Evolutionary conservation across 139 green algal species (phyloP), one percentile per base, ranked within the genome.

Genomic region (Axilococcus clingmanii): DNA sequence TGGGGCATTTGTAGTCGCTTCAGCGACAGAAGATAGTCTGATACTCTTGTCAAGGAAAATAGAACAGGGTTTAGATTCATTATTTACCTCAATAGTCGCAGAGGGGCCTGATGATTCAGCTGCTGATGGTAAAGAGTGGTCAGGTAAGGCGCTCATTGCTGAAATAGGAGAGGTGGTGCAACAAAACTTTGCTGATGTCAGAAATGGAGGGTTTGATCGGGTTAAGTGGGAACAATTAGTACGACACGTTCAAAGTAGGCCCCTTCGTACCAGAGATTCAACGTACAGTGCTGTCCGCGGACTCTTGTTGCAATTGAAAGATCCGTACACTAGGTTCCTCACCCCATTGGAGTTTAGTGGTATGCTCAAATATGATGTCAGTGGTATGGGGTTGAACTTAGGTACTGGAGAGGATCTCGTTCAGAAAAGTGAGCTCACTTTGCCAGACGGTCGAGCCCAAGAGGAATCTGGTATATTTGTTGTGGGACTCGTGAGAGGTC

Each of bases 311-410:
- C 25, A 62, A 6, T 57, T 94, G 29, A 53, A 61, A 0, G 91
- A 98, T 65, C 88, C 82, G 4, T 98, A 94, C 75, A 86, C 82
- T 29, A 74, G 88, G 24, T 94, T 95, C 63, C 77, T 96, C 17
- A 59, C 76, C 3, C 79, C 75, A 2, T 5, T 33, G 0, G 76
- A 96, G 55, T 95, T 98, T 55, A 41, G 61, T 2, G 61, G 57
- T 35, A 90, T 97, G 74, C 68, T 75, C 22, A 94, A 94, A 65
- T 98, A 95, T 44, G 91, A 98, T 65, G 71, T 98, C 7, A 94
- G 79, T 5, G 91, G 90, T 1, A 74, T 97, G 12, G 91, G 90
- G 0, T 67, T 97, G 30, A 96, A 97, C 63, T 74, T 98, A 37
- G 86, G 80, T 22, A 87, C 90, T 2, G 68, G 57, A 14, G 60